Conservation (phyloP, 1,139 yeast species). For the Kurtzmaniella quercitrusa region DNA sequence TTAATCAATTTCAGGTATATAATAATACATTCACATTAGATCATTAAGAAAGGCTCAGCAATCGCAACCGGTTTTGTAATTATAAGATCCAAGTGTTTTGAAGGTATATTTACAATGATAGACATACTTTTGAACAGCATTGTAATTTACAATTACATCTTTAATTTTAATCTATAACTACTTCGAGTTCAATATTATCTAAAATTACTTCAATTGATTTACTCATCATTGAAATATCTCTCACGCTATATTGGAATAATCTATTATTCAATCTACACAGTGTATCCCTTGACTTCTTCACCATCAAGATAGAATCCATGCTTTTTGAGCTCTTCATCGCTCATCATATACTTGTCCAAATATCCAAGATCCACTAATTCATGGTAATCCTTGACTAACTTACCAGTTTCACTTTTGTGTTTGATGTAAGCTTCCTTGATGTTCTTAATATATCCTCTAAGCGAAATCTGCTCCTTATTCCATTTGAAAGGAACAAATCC, state of each 20-base stretch:
- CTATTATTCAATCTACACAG: not conserved
- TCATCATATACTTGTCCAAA: conserved; percentile 16
- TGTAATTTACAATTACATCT: no score
- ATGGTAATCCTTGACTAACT: conserved; percentile 24
- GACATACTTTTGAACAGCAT: no score
- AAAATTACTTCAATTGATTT: no score
- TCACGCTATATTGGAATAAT: not conserved
- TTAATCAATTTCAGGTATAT: no score
- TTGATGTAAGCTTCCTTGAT: conserved; percentile 35
- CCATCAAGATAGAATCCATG: conserved; percentile 12
- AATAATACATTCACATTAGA: no score
- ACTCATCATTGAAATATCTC: no score
- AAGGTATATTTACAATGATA: no score
- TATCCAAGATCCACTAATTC: conserved; percentile 26
- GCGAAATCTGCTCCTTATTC: conserved; percentile 30
- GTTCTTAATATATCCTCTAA: conserved; percentile 29
- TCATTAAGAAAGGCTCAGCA: no score
- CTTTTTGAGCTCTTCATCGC: conserved; percentile 15
- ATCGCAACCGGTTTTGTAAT: no score
- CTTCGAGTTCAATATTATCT: no score
- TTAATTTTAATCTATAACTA: no score
- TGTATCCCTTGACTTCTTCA: not conserved
- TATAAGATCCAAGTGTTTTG: no score
- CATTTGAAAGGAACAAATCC: conserved; percentile 37
- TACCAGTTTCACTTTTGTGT: conserved; percentile 26